A percentile compares a stretch with the other conserved stretches of the same genome.
Evolutionary conservation across 176 grass and related monocot species (phyloP).

Genomic region (Stipa capillata): DNA sequence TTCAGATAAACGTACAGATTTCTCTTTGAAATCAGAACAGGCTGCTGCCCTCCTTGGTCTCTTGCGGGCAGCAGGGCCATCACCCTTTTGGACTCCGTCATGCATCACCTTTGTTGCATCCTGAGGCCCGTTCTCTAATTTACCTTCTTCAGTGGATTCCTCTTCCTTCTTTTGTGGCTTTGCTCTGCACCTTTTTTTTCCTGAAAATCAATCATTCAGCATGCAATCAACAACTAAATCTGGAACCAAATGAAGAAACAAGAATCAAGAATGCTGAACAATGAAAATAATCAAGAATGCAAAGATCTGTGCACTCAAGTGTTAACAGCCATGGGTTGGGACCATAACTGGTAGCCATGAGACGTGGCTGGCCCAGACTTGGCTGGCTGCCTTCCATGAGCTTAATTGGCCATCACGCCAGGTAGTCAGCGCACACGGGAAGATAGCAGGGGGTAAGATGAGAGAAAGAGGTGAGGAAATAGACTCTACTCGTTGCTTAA

Average conservation of each 20-base stretch:
- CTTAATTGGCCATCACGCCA: too few species aligned
- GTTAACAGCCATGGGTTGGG: too few species aligned
- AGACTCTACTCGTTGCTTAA: too few species aligned
- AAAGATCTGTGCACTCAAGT: background rate
- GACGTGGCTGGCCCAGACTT: too few species aligned
- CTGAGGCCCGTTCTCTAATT: constrained; percentile 5
- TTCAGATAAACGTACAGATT: constrained; percentile 49
- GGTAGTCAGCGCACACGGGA: too few species aligned
- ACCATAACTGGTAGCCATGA: too few species aligned
- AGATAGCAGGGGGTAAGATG: too few species aligned
- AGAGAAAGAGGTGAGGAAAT: background rate
- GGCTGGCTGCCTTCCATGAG: too few species aligned
- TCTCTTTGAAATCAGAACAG: constrained; percentile 76
- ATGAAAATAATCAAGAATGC: background rate
- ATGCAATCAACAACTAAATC: constrained; percentile 8
- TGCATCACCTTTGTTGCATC: background rate
- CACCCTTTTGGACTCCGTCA: constrained; percentile 21
- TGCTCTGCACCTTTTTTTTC: constrained; percentile 48
- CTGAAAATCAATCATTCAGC: constrained; percentile 29
- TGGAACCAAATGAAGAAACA: background rate
- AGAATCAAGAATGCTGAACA: background rate
- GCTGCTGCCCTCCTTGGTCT: constrained; percentile 65
- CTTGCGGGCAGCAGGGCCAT: constrained; percentile 23
- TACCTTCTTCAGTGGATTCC: constrained; percentile 27
- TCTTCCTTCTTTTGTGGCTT: constrained; percentile 41